Evolutionary conservation across 73 alveolate genomes (phyloP).

Genomic region (Tetrahymena borealis): DNA sequence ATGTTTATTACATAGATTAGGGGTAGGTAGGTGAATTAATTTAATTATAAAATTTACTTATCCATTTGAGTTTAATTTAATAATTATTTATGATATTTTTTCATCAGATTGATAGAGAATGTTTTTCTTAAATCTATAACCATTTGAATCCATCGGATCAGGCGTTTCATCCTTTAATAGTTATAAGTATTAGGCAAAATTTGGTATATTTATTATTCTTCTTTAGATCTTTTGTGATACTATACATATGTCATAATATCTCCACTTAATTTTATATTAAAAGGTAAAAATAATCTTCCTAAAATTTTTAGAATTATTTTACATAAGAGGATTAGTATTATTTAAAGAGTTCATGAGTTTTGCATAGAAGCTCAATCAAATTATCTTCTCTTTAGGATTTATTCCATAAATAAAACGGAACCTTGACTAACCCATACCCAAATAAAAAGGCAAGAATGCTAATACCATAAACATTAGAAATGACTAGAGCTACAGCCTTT

Average conservation of each 20-base stretch:
- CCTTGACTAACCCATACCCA: neutral
- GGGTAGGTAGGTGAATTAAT: no score
- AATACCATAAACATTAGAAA: neutral
- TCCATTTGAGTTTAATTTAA: neutral
- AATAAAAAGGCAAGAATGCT: neutral
- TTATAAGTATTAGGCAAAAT: neutral
- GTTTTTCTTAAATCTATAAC: neutral
- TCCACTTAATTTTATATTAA: no score
- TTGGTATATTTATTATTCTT: neutral
- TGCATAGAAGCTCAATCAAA: neutral
- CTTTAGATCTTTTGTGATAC: neutral
- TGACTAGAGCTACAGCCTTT: neutral
- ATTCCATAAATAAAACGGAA: neutral
- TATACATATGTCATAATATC: neutral
- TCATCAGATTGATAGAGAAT: neutral
- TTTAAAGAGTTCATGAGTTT: neutral
- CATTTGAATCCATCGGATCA: neutral
- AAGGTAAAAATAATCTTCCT: neutral
- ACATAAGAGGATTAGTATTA: neutral
- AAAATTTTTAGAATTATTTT: neutral
- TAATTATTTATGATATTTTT: neutral
- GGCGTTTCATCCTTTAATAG: neutral
- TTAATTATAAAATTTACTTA: neutral
- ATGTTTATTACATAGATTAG: neutral
- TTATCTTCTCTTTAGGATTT: neutral